phyloP scores from a whole-genome alignment of 2,329 filamentous ascomycete genomes.

The Zymoseptoria tritici region DNA sequence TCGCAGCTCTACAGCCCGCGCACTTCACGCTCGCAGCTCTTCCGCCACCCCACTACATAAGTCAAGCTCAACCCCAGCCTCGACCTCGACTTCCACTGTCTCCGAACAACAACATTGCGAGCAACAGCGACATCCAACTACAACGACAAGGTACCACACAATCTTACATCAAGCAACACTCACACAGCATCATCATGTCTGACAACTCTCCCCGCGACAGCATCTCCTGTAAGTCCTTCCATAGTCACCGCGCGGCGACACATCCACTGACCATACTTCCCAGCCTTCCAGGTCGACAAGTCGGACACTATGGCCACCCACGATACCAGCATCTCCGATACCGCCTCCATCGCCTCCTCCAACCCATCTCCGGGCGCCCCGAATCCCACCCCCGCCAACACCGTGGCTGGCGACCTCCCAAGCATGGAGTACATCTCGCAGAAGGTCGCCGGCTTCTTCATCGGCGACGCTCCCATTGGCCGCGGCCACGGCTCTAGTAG shows the following conservation, averaged over 20 bases:
- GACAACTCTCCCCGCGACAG: slow-evolving; percentile 1
- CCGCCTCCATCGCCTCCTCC: background rate
- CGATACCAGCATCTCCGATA: slow-evolving; percentile 7
- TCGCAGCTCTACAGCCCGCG: background rate
- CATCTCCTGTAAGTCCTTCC: background rate
- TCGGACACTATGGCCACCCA: background rate
- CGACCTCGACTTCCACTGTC: background rate
- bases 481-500: background rate
- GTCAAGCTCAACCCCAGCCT: background rate
- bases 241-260: background rate
- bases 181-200: slow-evolving; percentile 3
- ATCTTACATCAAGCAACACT: background rate
- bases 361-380: slow-evolving; percentile 7
- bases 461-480: background rate
- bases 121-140: background rate
- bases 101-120: slow-evolving; percentile 6
- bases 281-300: slow-evolving; percentile 1
- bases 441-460: background rate
- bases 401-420: slow-evolving; percentile 8
- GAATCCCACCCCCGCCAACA: slow-evolving; percentile 10
- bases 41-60: background rate
- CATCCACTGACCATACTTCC: background rate
- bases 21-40: background rate
- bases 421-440: slow-evolving; percentile 1
- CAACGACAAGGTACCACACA: background rate